phyloP scores from a whole-genome alignment of 306 rosid genomes.

The Cucurbita argyrosperma region DNA sequence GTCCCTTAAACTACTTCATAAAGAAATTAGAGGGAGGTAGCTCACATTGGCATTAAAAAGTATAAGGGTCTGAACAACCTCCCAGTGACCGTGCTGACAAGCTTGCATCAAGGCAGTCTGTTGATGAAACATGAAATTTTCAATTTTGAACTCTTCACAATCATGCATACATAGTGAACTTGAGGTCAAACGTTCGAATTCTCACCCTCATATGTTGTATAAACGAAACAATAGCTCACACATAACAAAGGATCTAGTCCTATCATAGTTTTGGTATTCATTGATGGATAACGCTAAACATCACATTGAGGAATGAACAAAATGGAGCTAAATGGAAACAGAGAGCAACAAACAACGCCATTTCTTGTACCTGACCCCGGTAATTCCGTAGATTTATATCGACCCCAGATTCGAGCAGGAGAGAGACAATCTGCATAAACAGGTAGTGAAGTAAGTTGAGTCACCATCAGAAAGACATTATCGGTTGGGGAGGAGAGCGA shows the following conservation, averaged over 20 bases:
- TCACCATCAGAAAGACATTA: background rate
- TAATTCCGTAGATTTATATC: slow-evolving; percentile 90
- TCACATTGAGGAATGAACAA: background rate
- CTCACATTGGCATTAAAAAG: slow-evolving; percentile 70
- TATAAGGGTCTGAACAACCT: slow-evolving; percentile 72
- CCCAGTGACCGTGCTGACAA: slow-evolving; percentile 98
- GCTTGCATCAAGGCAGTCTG: slow-evolving; percentile 99
- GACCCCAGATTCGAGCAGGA: slow-evolving; percentile 84
- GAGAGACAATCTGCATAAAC: slow-evolving; percentile 57
- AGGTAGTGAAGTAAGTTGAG: slow-evolving; percentile 1
- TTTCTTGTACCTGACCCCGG: slow-evolving; percentile 71
- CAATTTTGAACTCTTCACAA: background rate
- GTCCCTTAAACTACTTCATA: background rate
- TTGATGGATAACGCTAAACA: background rate
- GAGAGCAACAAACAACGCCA: background rate
- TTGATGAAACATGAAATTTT: background rate
- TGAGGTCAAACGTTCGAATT: background rate
- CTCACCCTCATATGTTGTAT: background rate
- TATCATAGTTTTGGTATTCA: background rate
- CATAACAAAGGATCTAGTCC: background rate
- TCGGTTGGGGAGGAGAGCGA: too few species aligned
- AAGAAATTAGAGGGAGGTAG: background rate
- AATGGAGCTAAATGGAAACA: slow-evolving; percentile 1
- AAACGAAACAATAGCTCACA: background rate
- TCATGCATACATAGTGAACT: background rate